Base-by-base conservation (phyloP, 208 protist genomes). In the Leishmania braziliensis region DNA sequence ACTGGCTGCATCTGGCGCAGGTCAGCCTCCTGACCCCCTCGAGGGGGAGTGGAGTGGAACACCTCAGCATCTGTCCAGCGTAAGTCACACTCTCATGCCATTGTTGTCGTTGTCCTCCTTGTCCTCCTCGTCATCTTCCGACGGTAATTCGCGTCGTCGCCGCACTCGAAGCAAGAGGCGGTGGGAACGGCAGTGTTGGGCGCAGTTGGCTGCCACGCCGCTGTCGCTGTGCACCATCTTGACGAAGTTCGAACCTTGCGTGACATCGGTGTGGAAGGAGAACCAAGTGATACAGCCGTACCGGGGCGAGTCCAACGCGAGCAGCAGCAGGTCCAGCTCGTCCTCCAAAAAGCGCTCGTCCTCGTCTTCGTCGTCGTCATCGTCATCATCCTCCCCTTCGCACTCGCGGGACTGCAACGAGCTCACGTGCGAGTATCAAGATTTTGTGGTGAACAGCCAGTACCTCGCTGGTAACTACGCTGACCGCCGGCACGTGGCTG, bases 211-310 rank as follows among this genome's bases (percentile, higher is more conserved):
- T 36, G 78, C 82, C 36, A 81, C 87, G 20, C 87, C 92, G 29
- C 68, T 89, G 46, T 84, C 85, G n/a, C 71, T 96, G 39, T 93
- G 87, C 74, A 96, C 92, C 50, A 89, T 96, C 74, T 74, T 96
- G 66, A 89, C 89, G 29, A 91, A 88, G 74, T 96, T 92, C 70
- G 84, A 80, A 0, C 90, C 90, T 6, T 84, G 56, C 4, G 82
- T 86, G 51, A 83, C 88, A 23, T 80, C 86, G 5, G 78, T 89
- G 60, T 91, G 90, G 86, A 83, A 91, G 86, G 88, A 94, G 74
- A 86, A 94, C 43, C 92, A 92, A 75, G 90, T 96, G 8, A 86
- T 96, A 23, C 88, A 92, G 80, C 92, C 92, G 9, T 96, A 91
- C 78, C 80, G 85, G 4, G 92, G 92, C 43, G 90, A 96, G 76